A percentile compares a stretch with the other conserved stretches of the same genome.
phyloP scores from a whole-genome alignment of 2,329 filamentous ascomycete species.

The Sporothrix globosa region DNA sequence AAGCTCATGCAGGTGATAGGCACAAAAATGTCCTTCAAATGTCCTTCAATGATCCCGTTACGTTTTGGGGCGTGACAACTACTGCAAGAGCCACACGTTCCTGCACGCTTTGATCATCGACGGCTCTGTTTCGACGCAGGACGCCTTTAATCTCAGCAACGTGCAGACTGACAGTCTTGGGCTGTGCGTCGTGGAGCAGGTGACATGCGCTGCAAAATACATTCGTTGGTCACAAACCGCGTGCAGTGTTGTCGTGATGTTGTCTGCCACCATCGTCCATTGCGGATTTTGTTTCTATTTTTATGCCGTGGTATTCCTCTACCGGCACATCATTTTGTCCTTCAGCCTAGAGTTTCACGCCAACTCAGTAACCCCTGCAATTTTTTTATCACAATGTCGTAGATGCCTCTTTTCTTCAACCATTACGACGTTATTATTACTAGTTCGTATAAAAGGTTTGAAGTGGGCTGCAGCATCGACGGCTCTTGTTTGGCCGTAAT shows the following conservation, averaged over 20 bases:
- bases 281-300: conserved; percentile 17
- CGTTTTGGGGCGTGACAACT: background rate
- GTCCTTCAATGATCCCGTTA: too few species aligned
- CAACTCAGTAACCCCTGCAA: background rate
- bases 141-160: conserved; percentile 13
- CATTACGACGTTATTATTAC: too few species aligned
- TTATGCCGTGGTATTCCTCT: background rate
- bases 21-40: too few species aligned
- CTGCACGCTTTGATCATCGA: conserved; percentile 15
- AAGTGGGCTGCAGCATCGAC: too few species aligned
- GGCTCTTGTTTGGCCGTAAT: too few species aligned
- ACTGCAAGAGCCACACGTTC: background rate
- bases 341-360: conserved; percentile 23
- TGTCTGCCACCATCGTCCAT: background rate
- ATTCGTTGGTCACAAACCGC: too few species aligned
- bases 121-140: background rate
- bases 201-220: background rate
- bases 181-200: background rate
- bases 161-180: background rate
- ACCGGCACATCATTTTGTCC: conserved; percentile 8
- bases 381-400: background rate
- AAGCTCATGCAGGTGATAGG: too few species aligned
- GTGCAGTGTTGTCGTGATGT: background rate
- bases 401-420: background rate
- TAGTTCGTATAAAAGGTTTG: too few species aligned